Conservation (phyloP, 2,329 filamentous ascomycete species). For the Fusarium pseudoanthophilum region DNA sequence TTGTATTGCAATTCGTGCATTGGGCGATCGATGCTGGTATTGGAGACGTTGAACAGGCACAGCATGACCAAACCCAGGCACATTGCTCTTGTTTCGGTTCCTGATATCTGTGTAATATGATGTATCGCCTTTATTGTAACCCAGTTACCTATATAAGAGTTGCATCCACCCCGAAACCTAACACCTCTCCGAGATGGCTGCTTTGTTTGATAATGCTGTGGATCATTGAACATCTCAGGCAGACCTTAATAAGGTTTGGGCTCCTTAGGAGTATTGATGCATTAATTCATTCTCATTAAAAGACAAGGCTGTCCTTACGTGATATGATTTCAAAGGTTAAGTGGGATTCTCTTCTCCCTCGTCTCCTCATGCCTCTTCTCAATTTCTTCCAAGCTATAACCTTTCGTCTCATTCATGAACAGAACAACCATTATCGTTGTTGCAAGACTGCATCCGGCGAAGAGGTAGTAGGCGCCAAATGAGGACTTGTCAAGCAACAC, state of each 20-base stretch:
- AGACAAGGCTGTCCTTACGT: not conserved
- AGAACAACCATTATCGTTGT: conserved; percentile 51
- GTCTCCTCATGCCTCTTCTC: conserved; percentile 24
- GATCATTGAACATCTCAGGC: not conserved
- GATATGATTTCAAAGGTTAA: not conserved
- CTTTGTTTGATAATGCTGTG: not conserved
- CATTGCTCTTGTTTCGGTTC: too few relatives aligned
- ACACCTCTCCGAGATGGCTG: not conserved
- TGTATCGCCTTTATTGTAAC: not conserved
- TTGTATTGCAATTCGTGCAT: too few relatives aligned
- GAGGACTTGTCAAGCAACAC: conserved; percentile 52
- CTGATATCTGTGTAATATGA: not conserved
- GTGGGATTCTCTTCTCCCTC: not conserved
- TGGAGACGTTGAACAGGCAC: too few relatives aligned
- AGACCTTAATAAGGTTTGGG: not conserved
- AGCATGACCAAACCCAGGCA: too few relatives aligned
- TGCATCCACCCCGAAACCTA: not conserved
- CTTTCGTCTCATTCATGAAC: conserved; percentile 57
- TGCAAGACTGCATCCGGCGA: conserved; percentile 53
- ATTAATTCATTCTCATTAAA: not conserved
- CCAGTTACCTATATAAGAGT: not conserved
- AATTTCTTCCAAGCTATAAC: conserved; percentile 55
- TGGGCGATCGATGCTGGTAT: too few relatives aligned
- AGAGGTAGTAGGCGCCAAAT: conserved; percentile 59
- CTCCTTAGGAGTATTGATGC: not conserved